phyloP scores from a whole-genome alignment of 1,139 yeast genomes.

The Candida tunisiensis region DNA sequence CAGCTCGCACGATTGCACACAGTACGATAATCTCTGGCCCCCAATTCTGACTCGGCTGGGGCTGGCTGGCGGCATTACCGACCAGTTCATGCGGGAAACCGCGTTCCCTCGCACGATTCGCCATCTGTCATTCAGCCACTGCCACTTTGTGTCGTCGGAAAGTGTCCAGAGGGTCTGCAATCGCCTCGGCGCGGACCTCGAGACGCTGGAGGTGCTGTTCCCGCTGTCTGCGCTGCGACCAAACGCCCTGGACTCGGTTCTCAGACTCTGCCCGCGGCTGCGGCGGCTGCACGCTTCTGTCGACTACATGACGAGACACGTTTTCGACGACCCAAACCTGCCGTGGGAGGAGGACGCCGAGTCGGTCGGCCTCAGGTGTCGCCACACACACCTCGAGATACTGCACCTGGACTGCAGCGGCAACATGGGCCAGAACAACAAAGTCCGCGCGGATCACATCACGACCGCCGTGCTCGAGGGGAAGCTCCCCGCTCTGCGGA shows the following conservation, averaged over 20 bases:
- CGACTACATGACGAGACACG: conserved; percentile 51
- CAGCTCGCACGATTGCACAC: conserved; percentile 63
- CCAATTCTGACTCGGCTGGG: conserved; percentile 51
- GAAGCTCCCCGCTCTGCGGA: conserved; percentile 48
- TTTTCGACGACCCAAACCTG: conserved; percentile 16
- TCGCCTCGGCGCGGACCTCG: conserved; percentile 49
- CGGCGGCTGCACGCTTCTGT: conserved; percentile 49
- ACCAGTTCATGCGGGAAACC: conserved; percentile 53
- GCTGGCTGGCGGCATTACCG: conserved; percentile 79
- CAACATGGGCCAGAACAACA: conserved; percentile 66
- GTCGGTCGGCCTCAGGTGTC: no score
- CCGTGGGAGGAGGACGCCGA: conserved; percentile 9
- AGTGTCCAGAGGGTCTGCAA: conserved; percentile 41
- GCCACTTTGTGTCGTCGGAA: conserved; percentile 54
- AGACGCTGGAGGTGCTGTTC: conserved; percentile 49
- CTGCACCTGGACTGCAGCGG: conserved; percentile 76
- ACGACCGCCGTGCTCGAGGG: conserved; percentile 72
- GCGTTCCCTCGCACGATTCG: conserved; percentile 56
- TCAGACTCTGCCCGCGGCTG: conserved; percentile 62
- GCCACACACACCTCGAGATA: conserved; percentile 39
- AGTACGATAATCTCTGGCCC: conserved; percentile 58
- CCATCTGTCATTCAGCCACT: conserved; percentile 66
- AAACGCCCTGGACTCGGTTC: conserved; percentile 55
- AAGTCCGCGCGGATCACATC: conserved; percentile 75
- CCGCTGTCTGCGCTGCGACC: conserved; percentile 75